Evolutionary conservation across 768 basidiomycete species (phyloP), one percentile per base, ranked within the genome.

Genomic region (Auricularia auricula-judae): DNA sequence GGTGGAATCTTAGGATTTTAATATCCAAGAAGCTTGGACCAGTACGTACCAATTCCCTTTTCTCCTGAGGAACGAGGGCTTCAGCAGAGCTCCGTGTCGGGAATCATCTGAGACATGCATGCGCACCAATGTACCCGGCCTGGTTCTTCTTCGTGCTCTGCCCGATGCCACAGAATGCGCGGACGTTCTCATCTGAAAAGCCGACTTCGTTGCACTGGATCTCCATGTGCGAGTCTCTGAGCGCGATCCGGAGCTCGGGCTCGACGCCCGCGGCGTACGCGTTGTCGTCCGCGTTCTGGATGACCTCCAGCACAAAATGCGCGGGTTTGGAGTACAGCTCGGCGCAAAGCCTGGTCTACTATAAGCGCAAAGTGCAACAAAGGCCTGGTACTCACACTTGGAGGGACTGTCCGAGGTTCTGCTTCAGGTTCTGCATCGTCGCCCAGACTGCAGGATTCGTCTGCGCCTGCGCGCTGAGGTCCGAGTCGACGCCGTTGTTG

Each of bases 241-340:
- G 63, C 1, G 39, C 44, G 11, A 72, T 64, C 10, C 63, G 51
- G 33, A 71, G 62, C 1, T 62, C 54, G 4, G 72, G 72, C 10
- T 29, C 34, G 29, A 66, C 64, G 36, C 43, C 43, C 23, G 14
- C 10, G 2, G 35, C 36, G 36, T 72, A 72, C 2, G 29, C n/a
- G 29, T 72, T 72, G 54, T 72, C 72, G 65, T 72, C 72, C 34
- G 72, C 72, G 39, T 72, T 72, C 66, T 72, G 72, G 21, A 72
- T 66, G 43, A 72, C 68, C 51, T 72, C 72, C 33, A 72, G 68
- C 8, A 72, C 39, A 61, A 72, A 72, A 62, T 72, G 72, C 1
- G 69, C 70, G 29, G 70, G 65, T 51, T 72, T 72, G 36, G 70
- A 64, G 64, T 72, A 72, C 29, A 72, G 58, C 51, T 72, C 71